These are phyloP conservation scores for Byssochlamys sp. DNA, from an alignment of 2,329 filamentous ascomycete species.

Conservation along the genomic window DNA sequence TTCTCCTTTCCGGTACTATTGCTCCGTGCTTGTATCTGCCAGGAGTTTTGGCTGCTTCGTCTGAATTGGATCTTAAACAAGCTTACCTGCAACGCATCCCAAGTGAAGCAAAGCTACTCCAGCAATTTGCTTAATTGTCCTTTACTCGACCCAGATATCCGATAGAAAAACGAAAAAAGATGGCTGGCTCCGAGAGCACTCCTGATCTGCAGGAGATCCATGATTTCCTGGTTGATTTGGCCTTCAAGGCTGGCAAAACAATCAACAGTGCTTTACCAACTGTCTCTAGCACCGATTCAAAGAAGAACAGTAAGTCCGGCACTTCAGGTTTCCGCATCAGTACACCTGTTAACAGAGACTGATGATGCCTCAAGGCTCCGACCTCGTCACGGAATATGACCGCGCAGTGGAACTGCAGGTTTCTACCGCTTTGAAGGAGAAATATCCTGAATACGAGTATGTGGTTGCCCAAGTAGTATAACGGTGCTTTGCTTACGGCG, in stretches of 20 bases:
- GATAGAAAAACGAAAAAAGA: not conserved
- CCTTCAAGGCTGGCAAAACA: constrained; percentile 32
- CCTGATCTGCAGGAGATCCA: constrained; percentile 33
- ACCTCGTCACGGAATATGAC: constrained; percentile 56
- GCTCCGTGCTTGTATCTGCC: not conserved
- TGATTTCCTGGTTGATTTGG: constrained; percentile 31
- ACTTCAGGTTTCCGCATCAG: not conserved
- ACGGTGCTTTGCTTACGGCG: not conserved
- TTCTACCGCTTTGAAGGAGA: constrained; percentile 39
- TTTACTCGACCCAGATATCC: not conserved
- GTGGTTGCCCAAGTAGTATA: constrained; percentile 2
- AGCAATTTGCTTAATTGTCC: not conserved
- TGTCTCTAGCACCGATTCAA: constrained; percentile 29
- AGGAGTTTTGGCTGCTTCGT: not conserved
- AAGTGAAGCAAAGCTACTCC: not conserved
- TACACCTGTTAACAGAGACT: not conserved
- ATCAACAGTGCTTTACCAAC: constrained; percentile 35
- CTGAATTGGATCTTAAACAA: not conserved
- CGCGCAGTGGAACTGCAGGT: constrained; percentile 52
- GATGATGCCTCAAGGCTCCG: constrained; percentile 36
- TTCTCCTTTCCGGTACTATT: not conserved
- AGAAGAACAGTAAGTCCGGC: constrained; percentile 35
- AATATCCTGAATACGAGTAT: constrained; percentile 46
- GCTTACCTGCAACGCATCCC: not conserved
- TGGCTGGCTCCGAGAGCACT: not conserved